Evolutionary conservation across 73 alveolate genomes (phyloP), one percentile per base, ranked within the genome.

Genomic region (Blepharisma stoltei): DNA sequence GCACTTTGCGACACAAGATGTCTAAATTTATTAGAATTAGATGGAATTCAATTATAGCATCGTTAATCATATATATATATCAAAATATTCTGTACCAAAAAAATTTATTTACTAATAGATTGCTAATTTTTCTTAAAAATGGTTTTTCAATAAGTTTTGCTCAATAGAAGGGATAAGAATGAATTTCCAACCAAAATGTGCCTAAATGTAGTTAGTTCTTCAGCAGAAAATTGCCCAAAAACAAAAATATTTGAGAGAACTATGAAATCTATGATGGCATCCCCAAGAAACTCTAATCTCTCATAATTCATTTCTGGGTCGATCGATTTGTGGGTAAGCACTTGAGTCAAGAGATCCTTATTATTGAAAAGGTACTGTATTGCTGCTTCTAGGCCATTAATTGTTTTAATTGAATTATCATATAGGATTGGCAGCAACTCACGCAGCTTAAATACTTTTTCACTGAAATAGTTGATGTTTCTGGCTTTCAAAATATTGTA

Each of bases 261-360:
- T 54, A 78, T 60, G 20, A 69, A 45, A 55, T 81, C 89, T 7
- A 81, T 6, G 6, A 81, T 88, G 6, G 89, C 46, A 79, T 81
- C 89, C 32, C 89, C 89, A 21, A 81, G 84, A 65, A 54, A 81
- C 27, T 81, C 89, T 21, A 81, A 55, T 54, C 89, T 49, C 45
- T 81, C 86, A 77, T 81, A 81, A 77, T 65, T 54, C 55, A 53
- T 23, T 76, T 54, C 80, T 43, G 9, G 48, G 3, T 25, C 4
- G 2, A 60, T 18, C 23, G 54, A 18, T 9, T 11, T n/a, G 38
- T 69, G 79, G 25, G 79, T 69, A n/a, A 69, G 27, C 1, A 80
- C 79, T 69, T 69, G 54, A 43, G 32, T 18, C n/a, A 69, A 7
- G 4, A 69, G 11, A n/a, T n/a, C 14, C 43, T 69, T 25, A 43